phyloP scores from a whole-genome alignment of 805 yeast species.

The Sungouiella blattae region DNA sequence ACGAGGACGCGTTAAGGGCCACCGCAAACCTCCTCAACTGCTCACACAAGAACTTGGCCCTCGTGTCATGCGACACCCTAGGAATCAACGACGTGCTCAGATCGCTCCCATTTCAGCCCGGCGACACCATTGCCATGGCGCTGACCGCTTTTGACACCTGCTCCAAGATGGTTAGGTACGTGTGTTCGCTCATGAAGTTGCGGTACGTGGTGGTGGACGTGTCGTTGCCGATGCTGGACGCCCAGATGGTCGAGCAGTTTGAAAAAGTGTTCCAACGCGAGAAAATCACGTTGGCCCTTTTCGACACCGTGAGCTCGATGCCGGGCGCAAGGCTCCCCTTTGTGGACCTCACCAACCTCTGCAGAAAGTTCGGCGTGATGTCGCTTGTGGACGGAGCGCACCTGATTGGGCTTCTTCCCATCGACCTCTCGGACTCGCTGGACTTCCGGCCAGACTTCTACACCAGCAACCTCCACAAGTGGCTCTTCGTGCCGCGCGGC shows the following conservation, averaged over 20 bases:
- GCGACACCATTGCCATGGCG: slow-evolving; percentile 1
- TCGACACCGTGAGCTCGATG: slow-evolving; percentile 56
- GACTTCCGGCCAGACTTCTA: slow-evolving; percentile 53
- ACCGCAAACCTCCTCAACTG: neutral
- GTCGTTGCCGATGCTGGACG: neutral
- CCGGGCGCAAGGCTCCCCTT: slow-evolving; percentile 61
- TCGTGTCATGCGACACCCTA: neutral
- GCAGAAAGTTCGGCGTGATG: slow-evolving; percentile 42
- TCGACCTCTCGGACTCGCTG: slow-evolving; percentile 32
- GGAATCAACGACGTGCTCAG: slow-evolving; percentile 2
- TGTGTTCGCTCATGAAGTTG: neutral
- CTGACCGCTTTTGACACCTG: neutral
- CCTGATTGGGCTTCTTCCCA: slow-evolving; percentile 48
- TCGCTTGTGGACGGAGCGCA: slow-evolving; percentile 72
- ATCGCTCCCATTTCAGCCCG: neutral
- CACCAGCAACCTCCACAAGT: slow-evolving; percentile 64
- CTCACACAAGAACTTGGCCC: neutral
- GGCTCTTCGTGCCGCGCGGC: slow-evolving; percentile 57
- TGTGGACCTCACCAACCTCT: slow-evolving; percentile 39
- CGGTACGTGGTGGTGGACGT: neutral
- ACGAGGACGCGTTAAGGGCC: neutral
- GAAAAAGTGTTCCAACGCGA: slow-evolving; percentile 17
- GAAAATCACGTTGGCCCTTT: slow-evolving; percentile 39
- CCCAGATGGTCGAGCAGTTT: slow-evolving; percentile 18
- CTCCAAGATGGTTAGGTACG: neutral